These are phyloP conservation scores for Tulasnella sp. DNA, from an alignment of 768 basidiomycete species.

Conservation along the genomic window DNA sequence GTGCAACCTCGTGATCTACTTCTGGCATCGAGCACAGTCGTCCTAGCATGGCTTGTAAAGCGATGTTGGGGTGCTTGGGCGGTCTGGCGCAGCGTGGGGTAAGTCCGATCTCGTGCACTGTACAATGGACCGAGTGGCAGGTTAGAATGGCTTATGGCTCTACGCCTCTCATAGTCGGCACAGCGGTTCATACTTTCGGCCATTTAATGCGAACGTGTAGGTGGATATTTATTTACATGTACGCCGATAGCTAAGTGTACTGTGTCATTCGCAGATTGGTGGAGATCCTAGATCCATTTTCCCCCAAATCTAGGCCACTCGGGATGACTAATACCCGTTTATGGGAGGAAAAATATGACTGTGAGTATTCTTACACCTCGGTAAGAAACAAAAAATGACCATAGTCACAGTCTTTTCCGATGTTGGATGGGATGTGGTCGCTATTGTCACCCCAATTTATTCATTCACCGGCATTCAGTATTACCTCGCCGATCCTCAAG, in stretches of 20 bases:
- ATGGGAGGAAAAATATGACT: neutral
- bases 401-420: neutral
- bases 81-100: neutral
- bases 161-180: neutral
- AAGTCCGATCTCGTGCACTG: neutral
- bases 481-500: neutral
- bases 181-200: neutral
- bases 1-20: neutral
- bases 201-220: neutral
- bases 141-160: too few species aligned
- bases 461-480: neutral
- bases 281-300: neutral
- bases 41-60: neutral
- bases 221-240: neutral
- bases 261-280: neutral
- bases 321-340: neutral
- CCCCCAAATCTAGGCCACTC: neutral
- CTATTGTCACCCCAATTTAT: neutral
- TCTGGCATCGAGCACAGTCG: neutral
- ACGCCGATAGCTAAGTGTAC: neutral
- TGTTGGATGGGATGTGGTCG: conserved; percentile 9
- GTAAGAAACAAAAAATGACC: neutral
- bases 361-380: neutral
- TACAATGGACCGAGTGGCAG: too few species aligned
- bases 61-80: neutral